These are phyloP conservation scores for Ascochyta clinopodiicola DNA, from an alignment of 2,329 filamentous ascomycete species.

Conservation along the genomic window DNA sequence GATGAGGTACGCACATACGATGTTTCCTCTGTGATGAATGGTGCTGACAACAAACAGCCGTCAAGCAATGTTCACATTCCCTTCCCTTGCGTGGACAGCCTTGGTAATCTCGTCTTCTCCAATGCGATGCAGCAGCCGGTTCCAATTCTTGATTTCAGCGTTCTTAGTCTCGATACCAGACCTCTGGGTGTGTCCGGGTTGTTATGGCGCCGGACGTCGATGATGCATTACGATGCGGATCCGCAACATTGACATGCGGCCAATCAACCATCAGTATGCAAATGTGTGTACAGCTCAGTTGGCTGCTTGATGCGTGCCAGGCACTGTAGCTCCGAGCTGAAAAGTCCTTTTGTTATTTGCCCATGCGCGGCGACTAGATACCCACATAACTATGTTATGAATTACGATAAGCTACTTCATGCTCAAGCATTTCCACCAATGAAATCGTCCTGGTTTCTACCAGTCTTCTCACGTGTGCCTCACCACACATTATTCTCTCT, in stretches of 20 bases:
- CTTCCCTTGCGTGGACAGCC: neutral
- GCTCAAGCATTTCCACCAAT: no score
- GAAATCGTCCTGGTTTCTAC: no score
- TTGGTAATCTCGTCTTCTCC: neutral
- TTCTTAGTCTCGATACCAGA: neutral
- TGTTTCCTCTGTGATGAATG: no score
- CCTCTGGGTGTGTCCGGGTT: neutral
- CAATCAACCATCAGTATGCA: neutral
- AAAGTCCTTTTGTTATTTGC: neutral
- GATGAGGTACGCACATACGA: neutral
- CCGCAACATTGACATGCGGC: neutral
- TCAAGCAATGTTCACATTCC: neutral
- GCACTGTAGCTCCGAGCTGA: neutral
- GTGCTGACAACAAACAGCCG: neutral
- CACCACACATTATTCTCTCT: neutral
- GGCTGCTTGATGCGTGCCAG: neutral
- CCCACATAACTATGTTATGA: neutral
- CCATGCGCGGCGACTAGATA: neutral
- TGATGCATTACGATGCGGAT: constrained; percentile 5
- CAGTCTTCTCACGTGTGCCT: no score
- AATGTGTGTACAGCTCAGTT: neutral
- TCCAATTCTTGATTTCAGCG: neutral
- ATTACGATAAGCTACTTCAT: no score
- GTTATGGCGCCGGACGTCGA: constrained; percentile 9
- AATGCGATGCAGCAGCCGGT: neutral